Base-by-base conservation (phyloP, 495 filamentous ascomycete genomes). In the Podospora pseudopauciseta region DNA sequence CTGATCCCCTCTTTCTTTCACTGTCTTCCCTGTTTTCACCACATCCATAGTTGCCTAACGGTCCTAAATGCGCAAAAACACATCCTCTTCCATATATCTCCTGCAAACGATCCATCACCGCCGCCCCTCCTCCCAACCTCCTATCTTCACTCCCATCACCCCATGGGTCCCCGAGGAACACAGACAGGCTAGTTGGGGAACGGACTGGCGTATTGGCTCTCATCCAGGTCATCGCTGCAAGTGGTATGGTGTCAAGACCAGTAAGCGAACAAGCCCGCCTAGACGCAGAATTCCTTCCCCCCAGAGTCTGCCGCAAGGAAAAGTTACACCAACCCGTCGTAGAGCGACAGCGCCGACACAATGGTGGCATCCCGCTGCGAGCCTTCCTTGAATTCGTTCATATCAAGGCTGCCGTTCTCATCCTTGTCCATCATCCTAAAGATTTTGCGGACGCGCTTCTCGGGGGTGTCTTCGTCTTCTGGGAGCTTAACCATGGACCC, bases 381-480 rank as follows among this genome's bases (percentile, higher is more conserved):
- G 74, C 96, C 95, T 80, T 98, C 95, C 80, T 97, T 98, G 85
- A 99, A 99, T 79, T 99, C 95, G 63, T 93, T 89, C 86, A 97
- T 92, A 79, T 95, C 90, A 64, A 97, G 81, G 76, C 89, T 92
- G 67, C 94, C 90, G 75, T 98, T 97, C 83, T 99, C 94, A 76
- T 99, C 95, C 83, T 99, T 99, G 83, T 99, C 95, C 95, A 99
- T 99, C 95, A 98, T 97, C 73, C 91, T 88, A 83, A 99, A 99
- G 79, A 99, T 99, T 84, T 99, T 99, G 76, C 85, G 88, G 30
- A 99, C 95, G 60, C 96, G 92, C 84, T 99, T 99, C 83, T 99
- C 93, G 23, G 95, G 95, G 65, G 95, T 99, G 80, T 98, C 94
- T 81, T 99, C 95, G 80, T 99, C 95, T 78, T 97, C 92, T 54